Evolutionary conservation across 148 eudicot species (phyloP).

Genomic region (Rhododendron simsii): DNA sequence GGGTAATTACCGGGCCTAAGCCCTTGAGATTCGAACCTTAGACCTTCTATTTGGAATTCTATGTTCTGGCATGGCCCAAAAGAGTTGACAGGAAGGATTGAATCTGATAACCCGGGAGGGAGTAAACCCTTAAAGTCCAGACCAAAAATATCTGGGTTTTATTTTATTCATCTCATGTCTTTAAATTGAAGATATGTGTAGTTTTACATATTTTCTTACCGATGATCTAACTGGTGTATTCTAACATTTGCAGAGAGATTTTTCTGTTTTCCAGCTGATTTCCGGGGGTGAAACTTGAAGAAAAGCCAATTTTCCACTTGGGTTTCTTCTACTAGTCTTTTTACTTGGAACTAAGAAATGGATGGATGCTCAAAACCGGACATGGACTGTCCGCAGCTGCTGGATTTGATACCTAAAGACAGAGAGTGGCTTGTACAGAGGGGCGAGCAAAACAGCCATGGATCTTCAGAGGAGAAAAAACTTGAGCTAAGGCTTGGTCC

Average conservation of each 20-base stretch:
- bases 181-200: background rate
- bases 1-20: too few species aligned
- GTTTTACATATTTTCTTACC: background rate
- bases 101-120: too few species aligned
- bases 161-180: background rate
- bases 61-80: too few species aligned
- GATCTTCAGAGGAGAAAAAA: conserved; percentile 50
- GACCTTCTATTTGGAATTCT: too few species aligned
- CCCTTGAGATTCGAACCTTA: too few species aligned
- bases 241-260: background rate
- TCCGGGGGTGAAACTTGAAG: background rate
- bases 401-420: conserved; percentile 51
- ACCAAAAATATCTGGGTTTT: background rate
- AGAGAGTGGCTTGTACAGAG: conserved; percentile 23
- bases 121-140: too few species aligned
- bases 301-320: conserved; percentile 8
- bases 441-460: conserved; percentile 18
- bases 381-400: conserved; percentile 31
- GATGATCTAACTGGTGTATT: background rate
- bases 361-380: conserved; percentile 23
- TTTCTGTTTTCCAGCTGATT: conserved; percentile 1
- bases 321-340: conserved; percentile 2
- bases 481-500: conserved; percentile 79
- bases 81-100: too few species aligned
- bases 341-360: conserved; percentile 8